These are phyloP conservation scores for Aegilops sharonensis DNA, from an alignment of 176 grass and related monocot genomes.

Conservation along the genomic window DNA sequence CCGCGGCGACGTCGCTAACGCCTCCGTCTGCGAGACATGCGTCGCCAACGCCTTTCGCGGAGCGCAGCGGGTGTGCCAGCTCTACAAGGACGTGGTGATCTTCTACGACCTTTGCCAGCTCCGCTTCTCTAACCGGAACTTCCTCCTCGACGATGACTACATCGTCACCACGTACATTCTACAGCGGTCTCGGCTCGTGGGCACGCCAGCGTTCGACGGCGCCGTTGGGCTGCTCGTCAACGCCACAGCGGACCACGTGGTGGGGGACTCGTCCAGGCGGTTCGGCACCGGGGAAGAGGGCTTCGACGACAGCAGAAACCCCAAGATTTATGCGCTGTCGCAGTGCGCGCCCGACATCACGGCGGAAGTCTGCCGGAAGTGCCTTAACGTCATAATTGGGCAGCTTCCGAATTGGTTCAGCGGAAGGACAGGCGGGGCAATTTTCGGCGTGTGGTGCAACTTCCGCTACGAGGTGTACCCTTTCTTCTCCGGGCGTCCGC, in stretches of 20 bases:
- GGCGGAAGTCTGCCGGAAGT: constrained; percentile 16
- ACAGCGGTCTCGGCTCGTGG: background rate
- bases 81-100: constrained; percentile 17
- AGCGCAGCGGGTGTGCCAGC: constrained; percentile 10
- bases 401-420: background rate
- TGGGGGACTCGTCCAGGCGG: constrained; percentile 1
- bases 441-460: constrained; percentile 45
- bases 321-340: constrained; percentile 43
- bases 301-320: background rate
- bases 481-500: constrained; percentile 44
- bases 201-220: background rate
- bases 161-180: background rate
- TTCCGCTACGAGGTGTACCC: constrained; percentile 46
- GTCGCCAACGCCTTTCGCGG: constrained; percentile 17
- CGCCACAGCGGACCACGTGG: constrained; percentile 25
- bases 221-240: constrained; percentile 30
- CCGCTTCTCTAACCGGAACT: constrained; percentile 54
- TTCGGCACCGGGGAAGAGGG: constrained; percentile 41
- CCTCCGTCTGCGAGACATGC: constrained; percentile 23
- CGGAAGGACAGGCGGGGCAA: constrained; percentile 1
- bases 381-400: constrained; percentile 6
- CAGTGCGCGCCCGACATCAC: constrained; percentile 48
- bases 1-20: constrained; percentile 28
- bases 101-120: constrained; percentile 58
- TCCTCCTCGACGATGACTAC: constrained; percentile 22